Evolutionary conservation across 2,329 filamentous ascomycete species (phyloP).

Genomic region (Chalaropsis ovoidea): DNA sequence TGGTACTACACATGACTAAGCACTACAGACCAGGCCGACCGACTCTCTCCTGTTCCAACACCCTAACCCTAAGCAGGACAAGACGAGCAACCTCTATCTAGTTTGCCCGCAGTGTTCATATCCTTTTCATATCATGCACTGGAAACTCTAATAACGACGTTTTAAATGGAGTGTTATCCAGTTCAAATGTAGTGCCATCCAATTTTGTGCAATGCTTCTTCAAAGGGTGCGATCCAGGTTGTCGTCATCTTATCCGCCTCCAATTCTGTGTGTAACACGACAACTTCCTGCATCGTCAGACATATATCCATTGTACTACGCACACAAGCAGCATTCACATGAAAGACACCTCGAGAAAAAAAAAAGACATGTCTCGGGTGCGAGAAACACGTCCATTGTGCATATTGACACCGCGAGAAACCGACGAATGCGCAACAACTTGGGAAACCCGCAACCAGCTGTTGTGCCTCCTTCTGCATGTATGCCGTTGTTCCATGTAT

Average conservation of each 20-base stretch:
- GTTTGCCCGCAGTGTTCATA: too few species aligned
- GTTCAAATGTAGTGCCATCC: not conserved
- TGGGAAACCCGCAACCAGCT: not conserved
- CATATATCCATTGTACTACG: not conserved
- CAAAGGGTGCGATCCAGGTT: not conserved
- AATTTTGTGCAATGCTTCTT: not conserved
- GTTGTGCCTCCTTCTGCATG: not conserved
- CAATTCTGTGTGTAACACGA: not conserved
- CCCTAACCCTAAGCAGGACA: too few species aligned
- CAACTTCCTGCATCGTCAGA: not conserved
- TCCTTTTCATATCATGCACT: not conserved
- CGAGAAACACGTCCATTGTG: not conserved
- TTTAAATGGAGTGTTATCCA: too few species aligned
- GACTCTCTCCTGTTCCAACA: too few species aligned
- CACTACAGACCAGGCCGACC: too few species aligned
- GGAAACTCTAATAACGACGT: not conserved
- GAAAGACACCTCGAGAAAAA: not conserved
- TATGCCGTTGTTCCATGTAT: not conserved
- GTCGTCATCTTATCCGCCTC: not conserved
- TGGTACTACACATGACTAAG: too few species aligned
- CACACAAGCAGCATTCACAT: not conserved
- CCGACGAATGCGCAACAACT: not conserved
- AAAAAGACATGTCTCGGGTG: constrained; percentile 2
- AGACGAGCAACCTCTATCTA: too few species aligned
- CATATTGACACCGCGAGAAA: not conserved